These are phyloP conservation scores for Scytalidium sp. DNA, from an alignment of 2,329 filamentous ascomycete genomes.

Conservation along the genomic window DNA sequence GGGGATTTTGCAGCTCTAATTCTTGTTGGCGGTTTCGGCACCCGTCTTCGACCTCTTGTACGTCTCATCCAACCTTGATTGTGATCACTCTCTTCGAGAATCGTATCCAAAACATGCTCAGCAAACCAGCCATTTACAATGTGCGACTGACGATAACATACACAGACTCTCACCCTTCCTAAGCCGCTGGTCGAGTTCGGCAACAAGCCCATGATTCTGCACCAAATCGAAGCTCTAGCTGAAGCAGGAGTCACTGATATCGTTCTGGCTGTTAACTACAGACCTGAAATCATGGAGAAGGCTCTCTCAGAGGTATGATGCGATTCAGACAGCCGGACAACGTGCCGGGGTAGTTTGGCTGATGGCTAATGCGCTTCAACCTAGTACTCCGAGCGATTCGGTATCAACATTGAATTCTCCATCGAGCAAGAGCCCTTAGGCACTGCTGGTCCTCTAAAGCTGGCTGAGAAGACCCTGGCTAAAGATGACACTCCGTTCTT, in stretches of 20 bases:
- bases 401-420: conserved; percentile 95
- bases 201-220: conserved; percentile 99
- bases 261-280: conserved; percentile 97
- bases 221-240: conserved; percentile 94
- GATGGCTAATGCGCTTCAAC: conserved; percentile 4
- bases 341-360: too few species aligned
- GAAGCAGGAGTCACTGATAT: conserved; percentile 95
- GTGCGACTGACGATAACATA: conserved; percentile 19
- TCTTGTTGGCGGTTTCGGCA: conserved; percentile 98
- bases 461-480: conserved; percentile 85
- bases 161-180: conserved; percentile 87
- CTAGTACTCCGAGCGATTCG: conserved; percentile 89
- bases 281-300: conserved; percentile 95
- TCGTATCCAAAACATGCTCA: conserved; percentile 9
- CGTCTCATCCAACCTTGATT: conserved; percentile 32
- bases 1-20: conserved; percentile 89
- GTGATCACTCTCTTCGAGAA: conserved; percentile 16
- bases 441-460: conserved; percentile 91
- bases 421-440: conserved; percentile 94
- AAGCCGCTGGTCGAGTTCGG: conserved; percentile 98
- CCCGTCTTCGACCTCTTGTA: conserved; percentile 93
- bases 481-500: conserved; percentile 97
- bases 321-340: conserved; percentile 1
- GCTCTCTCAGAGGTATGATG: conserved; percentile 77
- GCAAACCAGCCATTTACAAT: conserved; percentile 20